Evolutionary conservation across 345 rosid species (phyloP).

Genomic region (Laguncularia racemosa): DNA sequence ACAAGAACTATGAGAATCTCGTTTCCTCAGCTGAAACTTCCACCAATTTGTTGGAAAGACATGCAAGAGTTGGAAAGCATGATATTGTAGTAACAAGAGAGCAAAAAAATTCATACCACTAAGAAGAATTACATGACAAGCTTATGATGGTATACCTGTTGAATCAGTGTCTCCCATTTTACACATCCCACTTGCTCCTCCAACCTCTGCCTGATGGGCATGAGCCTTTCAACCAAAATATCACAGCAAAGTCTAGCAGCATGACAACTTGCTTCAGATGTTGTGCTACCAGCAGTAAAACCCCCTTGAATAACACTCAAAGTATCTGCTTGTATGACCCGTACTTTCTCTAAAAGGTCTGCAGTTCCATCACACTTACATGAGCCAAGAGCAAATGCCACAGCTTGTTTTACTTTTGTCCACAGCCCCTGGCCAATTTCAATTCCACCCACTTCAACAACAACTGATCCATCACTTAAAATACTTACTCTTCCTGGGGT

Average conservation of each 20-base stretch:
- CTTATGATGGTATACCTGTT: too few species aligned
- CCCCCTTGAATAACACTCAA: conserved; percentile 77
- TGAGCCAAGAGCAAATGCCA: conserved; percentile 71
- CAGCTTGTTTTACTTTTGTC: conserved; percentile 91
- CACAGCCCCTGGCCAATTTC: conserved; percentile 94
- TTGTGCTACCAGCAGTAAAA: conserved; percentile 71
- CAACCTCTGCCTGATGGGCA: conserved; percentile 37
- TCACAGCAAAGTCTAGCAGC: conserved; percentile 70
- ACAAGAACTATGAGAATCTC: too few species aligned
- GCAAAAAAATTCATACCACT: neutral
- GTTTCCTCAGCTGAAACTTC: too few species aligned
- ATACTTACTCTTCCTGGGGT: conserved; percentile 86
- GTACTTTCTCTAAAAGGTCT: conserved; percentile 48
- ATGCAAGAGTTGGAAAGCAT: too few species aligned
- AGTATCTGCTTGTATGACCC: conserved; percentile 66
- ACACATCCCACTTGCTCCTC: conserved; percentile 40
- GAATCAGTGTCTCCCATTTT: conserved; percentile 63
- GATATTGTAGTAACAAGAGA: neutral
- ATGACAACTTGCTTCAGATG: conserved; percentile 84
- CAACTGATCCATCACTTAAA: conserved; percentile 79
- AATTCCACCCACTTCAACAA: conserved; percentile 84
- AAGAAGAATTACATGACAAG: neutral
- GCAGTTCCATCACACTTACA: conserved; percentile 33
- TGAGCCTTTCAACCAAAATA: conserved; percentile 58
- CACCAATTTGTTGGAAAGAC: too few species aligned